Evolutionary conservation across 1,139 yeast species (phyloP).

Genomic region (Dujonia santamariae): DNA sequence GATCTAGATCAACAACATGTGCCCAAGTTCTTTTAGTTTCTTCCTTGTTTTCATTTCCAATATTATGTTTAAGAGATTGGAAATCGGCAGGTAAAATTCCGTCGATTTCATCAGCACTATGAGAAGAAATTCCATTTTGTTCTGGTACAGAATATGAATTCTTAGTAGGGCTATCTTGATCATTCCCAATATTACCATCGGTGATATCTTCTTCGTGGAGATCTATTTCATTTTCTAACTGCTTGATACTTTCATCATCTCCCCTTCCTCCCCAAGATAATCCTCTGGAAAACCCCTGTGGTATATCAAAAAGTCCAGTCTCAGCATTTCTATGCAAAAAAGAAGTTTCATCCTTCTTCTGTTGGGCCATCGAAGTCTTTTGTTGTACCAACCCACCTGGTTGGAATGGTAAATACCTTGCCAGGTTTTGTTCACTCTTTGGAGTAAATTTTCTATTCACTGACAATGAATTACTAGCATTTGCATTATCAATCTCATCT

Average conservation of each 20-base stretch:
- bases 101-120: conserved; percentile 55
- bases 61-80: conserved; percentile 19
- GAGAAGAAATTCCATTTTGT: conserved; percentile 17
- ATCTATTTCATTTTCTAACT: conserved; percentile 11
- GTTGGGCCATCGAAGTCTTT: conserved; percentile 14
- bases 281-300: conserved; percentile 83
- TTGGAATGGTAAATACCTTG: conserved; percentile 81
- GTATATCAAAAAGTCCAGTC: conserved; percentile 74
- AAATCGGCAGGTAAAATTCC: conserved; percentile 71
- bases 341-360: conserved; percentile 30
- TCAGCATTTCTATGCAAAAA: conserved; percentile 59
- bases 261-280: conserved; percentile 26
- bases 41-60: conserved; percentile 23
- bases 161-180: neutral
- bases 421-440: conserved; percentile 46
- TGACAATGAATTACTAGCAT: conserved; percentile 68
- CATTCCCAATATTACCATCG: conserved; percentile 16
- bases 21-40: conserved; percentile 76
- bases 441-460: conserved; percentile 66
- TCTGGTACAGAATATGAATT: neutral
- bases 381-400: conserved; percentile 79
- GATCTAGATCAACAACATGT: conserved; percentile 86
- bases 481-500: conserved; percentile 51
- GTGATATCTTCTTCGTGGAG: conserved; percentile 17
- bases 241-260: conserved; percentile 8